Evolutionary conservation across 2,329 filamentous ascomycete species (phyloP), one percentile per base, ranked within the genome.

Genomic region (Lasiodiplodia theobromae): DNA sequence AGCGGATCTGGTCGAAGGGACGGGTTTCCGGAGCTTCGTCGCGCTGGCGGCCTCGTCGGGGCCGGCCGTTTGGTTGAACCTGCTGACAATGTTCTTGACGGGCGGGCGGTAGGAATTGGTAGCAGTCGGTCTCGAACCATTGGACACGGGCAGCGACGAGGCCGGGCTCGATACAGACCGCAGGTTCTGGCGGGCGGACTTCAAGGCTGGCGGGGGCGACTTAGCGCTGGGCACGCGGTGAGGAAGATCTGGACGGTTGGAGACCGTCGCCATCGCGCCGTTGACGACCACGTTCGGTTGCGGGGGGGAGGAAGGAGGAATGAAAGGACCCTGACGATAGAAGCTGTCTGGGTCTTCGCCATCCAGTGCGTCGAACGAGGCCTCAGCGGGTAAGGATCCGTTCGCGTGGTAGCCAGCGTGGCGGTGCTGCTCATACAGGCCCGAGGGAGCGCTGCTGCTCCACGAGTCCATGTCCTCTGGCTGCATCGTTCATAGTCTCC

Each of bases 51-150:
- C 73, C 2, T 75, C 72, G 23, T 73, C 72, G 18, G 74, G 73
- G 23, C 76, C 71, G 16, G 77, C 73, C 12, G 65, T 12, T 23
- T 76, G 76, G 69, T 79, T 77, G 69, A 80, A 80, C 31, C 76
- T 73, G 69, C 79, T 75, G 1, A 78, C 77, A 53, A 80, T 75
- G 47, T 74, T 77, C 71, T 72, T 78, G 51, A 80, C 78, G 31
- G 77, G 77, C n/a, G 76, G 76, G 68, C 70, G 76, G 69, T 56
- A 66, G 31, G 44, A 25, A 28, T 60, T 60, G 21, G 47, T 31
- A 16, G 23, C 34, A n/a, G n/a, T 16, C 31, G 44, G 60, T 16
- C 23, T 63, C 21, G 57, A 40, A 8, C 67, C 67, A 60, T 68
- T 68, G 37, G 67, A 56, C 16, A 52, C 28, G 21, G 67, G 58